These are phyloP conservation scores for Mycocalia duriaeana DNA, from an alignment of 1,284 basidiomycete species.

Conservation along the genomic window DNA sequence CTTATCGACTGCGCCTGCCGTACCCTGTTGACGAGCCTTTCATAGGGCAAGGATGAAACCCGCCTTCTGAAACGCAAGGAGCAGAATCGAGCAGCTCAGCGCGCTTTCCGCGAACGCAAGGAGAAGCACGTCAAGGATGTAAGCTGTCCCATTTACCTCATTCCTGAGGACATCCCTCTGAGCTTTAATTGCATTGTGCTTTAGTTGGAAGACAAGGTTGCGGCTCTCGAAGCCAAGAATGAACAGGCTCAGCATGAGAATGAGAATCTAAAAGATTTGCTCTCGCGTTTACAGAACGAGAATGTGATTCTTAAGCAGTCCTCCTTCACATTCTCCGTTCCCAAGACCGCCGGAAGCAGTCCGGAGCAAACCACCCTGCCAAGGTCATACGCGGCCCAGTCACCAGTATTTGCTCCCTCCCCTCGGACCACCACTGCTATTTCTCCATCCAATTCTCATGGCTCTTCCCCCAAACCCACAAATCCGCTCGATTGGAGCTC, in stretches of 20 bases:
- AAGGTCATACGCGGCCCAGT: not conserved
- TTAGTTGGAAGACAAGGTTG: constrained; percentile 79
- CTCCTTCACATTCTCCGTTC: constrained; percentile 71
- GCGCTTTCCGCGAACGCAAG: constrained; percentile 82
- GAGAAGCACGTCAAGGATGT: constrained; percentile 88
- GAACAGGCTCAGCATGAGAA: constrained; percentile 64
- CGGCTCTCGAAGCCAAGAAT: constrained; percentile 74
- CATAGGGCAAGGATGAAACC: constrained; percentile 55
- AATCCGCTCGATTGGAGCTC: constrained; percentile 61
- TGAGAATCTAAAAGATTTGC: constrained; percentile 72
- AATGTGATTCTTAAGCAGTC: constrained; percentile 69
- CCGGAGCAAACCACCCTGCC: constrained; percentile 14
- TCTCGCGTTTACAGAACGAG: constrained; percentile 73
- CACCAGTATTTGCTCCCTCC: constrained; percentile 21
- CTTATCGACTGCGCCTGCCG: constrained; percentile 8
- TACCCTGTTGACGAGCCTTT: constrained; percentile 11
- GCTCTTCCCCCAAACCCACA: constrained; percentile 24
- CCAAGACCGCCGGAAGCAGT: constrained; percentile 33
- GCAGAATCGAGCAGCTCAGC: constrained; percentile 81
- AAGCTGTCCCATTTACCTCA: constrained; percentile 26
- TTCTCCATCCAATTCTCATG: constrained; percentile 24
- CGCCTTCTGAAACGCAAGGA: constrained; percentile 79
- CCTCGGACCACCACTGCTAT: constrained; percentile 23
- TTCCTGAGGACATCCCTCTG: constrained; percentile 10
- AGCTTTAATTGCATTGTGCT: constrained; percentile 7